Evolutionary conservation across 1,284 basidiomycete genomes (phyloP).

Genomic region (Ustilago hordei): DNA sequence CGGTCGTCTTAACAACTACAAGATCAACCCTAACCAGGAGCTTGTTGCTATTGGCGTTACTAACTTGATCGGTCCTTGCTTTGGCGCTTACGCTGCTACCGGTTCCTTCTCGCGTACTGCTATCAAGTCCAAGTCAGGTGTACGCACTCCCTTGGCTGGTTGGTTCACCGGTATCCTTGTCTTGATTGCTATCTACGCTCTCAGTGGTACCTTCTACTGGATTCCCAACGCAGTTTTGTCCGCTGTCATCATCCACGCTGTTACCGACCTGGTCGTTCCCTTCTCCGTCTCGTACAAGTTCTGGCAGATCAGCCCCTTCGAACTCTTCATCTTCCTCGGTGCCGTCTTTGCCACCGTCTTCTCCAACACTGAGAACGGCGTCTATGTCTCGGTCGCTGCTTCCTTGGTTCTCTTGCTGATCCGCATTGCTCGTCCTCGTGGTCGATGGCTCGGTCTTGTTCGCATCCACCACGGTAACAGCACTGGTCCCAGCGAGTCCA

Average conservation of each 20-base stretch:
- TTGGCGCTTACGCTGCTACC: slow-evolving; percentile 93
- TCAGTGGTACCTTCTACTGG: slow-evolving; percentile 72
- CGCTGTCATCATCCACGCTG: slow-evolving; percentile 91
- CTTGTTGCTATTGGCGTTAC: slow-evolving; percentile 97
- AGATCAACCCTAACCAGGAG: slow-evolving; percentile 97
- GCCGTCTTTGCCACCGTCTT: slow-evolving; percentile 84
- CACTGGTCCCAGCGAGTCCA: slow-evolving; percentile 27
- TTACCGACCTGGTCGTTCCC: slow-evolving; percentile 89
- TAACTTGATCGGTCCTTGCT: slow-evolving; percentile 75
- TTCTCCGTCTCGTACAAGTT: slow-evolving; percentile 88
- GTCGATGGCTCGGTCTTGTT: slow-evolving; percentile 87
- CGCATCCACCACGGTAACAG: slow-evolving; percentile 69
- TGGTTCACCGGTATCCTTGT: slow-evolving; percentile 88
- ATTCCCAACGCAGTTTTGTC: slow-evolving; percentile 77
- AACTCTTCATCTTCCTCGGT: slow-evolving; percentile 89
- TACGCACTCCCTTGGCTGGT: slow-evolving; percentile 92
- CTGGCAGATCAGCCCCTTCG: slow-evolving; percentile 93
- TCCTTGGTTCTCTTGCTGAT: slow-evolving; percentile 87
- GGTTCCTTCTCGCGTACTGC: slow-evolving; percentile 98
- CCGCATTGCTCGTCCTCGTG: slow-evolving; percentile 90
- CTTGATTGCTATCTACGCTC: slow-evolving; percentile 91
- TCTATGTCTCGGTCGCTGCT: slow-evolving; percentile 87
- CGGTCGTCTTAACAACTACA: slow-evolving; percentile 94
- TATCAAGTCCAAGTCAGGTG: slow-evolving; percentile 94
- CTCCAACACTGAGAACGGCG: slow-evolving; percentile 84